Evolutionary conservation across 495 filamentous ascomycete species (phyloP), one percentile per base, ranked within the genome.

Genomic region (Neurospora tetraspora): DNA sequence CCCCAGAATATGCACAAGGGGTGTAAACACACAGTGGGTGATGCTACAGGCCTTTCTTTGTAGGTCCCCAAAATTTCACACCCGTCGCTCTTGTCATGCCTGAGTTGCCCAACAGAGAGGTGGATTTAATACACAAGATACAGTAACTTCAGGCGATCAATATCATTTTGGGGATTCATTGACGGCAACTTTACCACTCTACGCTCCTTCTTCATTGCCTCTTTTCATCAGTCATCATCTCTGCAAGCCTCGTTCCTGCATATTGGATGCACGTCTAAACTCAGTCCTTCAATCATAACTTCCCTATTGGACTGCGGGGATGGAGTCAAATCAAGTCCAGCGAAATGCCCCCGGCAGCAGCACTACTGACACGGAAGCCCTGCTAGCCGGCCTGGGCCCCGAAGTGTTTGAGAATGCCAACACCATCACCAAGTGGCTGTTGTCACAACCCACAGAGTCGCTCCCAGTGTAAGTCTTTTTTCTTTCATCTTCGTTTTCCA

Each of bases 341-440:
- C 53, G 34, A 65, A 65, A 65, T 34, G 36, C 39, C 68, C 14
- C 68, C 10, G 34, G 68, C 34, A 69, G 16, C 36, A 20, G 9
- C 34, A 69, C 68, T 31, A 45, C 23, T 38, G 43, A 69, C 39
- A 37, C 47, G 11, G 47, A 40, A 27, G 23, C 45, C 31, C 18
- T 72, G 34, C 47, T 80, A 39, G 53, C 75, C 23, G 74, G 27
- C 7, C 34, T 72, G 9, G 47, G 71, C 14, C 31, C 71, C 2
- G 73, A 70, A 10, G 76, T 77, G 14, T 78, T 76, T 14, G 78
- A 76, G 23, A 81, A 81, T 73, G 80, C 78, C 45, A 80, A 80
- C 43, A 80, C 80, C 69, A 76, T 81, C 47, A 74, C 76, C 53
- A 74, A 77, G 69, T 81, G 80, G 80, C 39, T 81, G 16, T 40